Base-by-base conservation (phyloP, 768 basidiomycete genomes). In the Leccinum uliginosum region DNA sequence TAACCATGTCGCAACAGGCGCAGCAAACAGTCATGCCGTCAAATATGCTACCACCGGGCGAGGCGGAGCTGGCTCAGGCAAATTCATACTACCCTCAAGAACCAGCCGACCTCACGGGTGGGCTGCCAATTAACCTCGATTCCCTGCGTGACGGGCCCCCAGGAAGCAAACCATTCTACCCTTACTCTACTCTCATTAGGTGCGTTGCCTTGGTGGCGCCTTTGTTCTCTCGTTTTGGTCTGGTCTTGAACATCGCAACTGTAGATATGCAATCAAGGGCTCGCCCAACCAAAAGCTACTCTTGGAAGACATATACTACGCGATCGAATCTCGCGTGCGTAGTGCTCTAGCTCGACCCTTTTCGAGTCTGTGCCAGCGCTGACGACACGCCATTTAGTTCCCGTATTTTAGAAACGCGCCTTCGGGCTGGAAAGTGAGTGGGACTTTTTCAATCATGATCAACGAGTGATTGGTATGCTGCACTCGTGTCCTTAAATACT, bases 121-220 rank as follows among this genome's bases (percentile, higher is more conserved):
- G 89, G 23, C 78, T 91, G 30, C 90, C 90, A 51, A 89, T 93
- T 66, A 93, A 89, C 67, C 85, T 93, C 24, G 89, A 91, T 71
- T 92, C 91, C 3, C 77, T 93, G 55, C 80, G 91, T 53, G 91
- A 93, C 67, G 90, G 91, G 0, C 91, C 91, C 3, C 89, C 91
- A 7, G 91, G 91, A 48, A 90, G 84, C 69, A 93, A 93, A 71
- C 91, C 91, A 6, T 92, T 93, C 66, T 93, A 93, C 66, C 91
- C 91, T 3, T 93, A 93, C 68, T 93, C 91, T 3, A 93, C 91
- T 32, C 83, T 93, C 53, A 93, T 93, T 66, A 84, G 91, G 91
- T 91, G 69, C 55, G 86, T 79, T 57, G 47, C 24, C 56, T 50
- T 21, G 9, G 23, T 50, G 34, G 24, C 45, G 40, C 50, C 19